A percentile compares a stretch with the other conserved stretches of the same genome.
Evolutionary conservation across 78 protist species (phyloP).

Genomic region (Trichosphaerium sp.): DNA sequence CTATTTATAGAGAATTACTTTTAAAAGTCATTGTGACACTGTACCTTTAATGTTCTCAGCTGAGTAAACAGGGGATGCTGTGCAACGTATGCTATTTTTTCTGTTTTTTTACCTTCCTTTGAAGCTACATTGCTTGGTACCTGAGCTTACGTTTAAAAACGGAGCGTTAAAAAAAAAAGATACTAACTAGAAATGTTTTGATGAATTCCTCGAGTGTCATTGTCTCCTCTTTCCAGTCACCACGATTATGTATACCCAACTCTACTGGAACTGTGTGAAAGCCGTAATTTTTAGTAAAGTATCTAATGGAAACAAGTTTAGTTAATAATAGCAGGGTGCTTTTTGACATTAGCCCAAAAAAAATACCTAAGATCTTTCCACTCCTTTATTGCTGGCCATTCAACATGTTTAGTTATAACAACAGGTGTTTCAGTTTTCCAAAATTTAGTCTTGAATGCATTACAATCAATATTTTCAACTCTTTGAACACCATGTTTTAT

Average conservation of each 20-base stretch:
- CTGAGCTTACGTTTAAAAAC: too few relatives aligned
- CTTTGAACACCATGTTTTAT: too few relatives aligned
- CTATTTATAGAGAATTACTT: too few relatives aligned
- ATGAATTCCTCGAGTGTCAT: slow-evolving; percentile 11
- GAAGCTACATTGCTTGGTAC: not conserved
- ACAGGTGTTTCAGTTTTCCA: not conserved
- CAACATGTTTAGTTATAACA: slow-evolving; percentile 4
- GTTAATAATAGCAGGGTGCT: slow-evolving; percentile 15
- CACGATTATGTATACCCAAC: not conserved
- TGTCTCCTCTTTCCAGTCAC: slow-evolving; percentile 18
- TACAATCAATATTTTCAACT: too few relatives aligned
- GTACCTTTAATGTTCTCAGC: slow-evolving; percentile 3
- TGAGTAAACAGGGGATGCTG: slow-evolving; percentile 20
- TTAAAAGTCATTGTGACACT: too few relatives aligned
- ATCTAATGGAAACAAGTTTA: slow-evolving; percentile 20
- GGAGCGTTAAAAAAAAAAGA: too few relatives aligned
- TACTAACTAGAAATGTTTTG: slow-evolving; percentile 6
- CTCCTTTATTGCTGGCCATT: slow-evolving; percentile 8
- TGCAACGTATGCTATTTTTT: slow-evolving; percentile 11
- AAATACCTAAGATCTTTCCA: slow-evolving; percentile 25
- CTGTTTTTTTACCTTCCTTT: not conserved
- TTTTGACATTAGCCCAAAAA: not conserved
- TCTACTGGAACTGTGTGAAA: too few relatives aligned
- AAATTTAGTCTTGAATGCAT: not conserved
- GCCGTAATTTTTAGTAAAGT: not conserved